A percentile compares a stretch with the other conserved stretches of the same genome.
These are phyloP conservation scores for Capronia epimyces DNA, from an alignment of 2,329 filamentous ascomycete species.

Conservation along the genomic window DNA sequence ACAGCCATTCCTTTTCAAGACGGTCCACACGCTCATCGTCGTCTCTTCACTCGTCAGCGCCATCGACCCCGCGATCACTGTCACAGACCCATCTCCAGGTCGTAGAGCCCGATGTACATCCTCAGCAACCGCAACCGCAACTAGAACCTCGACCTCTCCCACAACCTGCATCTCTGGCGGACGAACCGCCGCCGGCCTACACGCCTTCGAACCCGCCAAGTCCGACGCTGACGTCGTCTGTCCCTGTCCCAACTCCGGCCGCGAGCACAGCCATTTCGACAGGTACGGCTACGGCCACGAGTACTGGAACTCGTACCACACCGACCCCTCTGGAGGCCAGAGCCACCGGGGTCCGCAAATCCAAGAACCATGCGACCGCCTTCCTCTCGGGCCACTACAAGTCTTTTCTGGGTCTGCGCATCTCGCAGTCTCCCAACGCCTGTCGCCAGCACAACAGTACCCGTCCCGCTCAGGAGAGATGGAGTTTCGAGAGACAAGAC, in stretches of 20 bases:
- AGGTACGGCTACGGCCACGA: neutral
- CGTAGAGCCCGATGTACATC: too few relatives aligned
- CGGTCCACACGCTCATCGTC: neutral
- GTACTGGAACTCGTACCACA: too few relatives aligned
- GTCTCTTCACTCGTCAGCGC: neutral
- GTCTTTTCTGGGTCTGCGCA: constrained; percentile 11
- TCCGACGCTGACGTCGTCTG: neutral
- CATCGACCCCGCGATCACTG: neutral
- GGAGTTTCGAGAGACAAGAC: constrained; percentile 14
- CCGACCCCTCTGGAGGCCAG: too few relatives aligned
- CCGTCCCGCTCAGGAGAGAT: constrained; percentile 1
- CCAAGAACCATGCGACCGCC: neutral
- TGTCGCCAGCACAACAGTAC: neutral
- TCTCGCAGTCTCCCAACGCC: constrained; percentile 6
- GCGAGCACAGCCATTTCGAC: neutral
- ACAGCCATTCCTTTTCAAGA: neutral
- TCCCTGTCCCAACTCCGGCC: neutral
- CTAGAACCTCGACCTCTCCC: neutral
- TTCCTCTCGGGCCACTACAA: neutral
- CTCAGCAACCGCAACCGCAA: neutral
- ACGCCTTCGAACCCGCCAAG: neutral
- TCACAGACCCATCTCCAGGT: neutral
- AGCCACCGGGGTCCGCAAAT: neutral
- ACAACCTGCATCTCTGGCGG: neutral
- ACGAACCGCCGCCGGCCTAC: neutral